Conservation (phyloP, 495 filamentous ascomycete species). For the Penicillium maclennaniae region DNA sequence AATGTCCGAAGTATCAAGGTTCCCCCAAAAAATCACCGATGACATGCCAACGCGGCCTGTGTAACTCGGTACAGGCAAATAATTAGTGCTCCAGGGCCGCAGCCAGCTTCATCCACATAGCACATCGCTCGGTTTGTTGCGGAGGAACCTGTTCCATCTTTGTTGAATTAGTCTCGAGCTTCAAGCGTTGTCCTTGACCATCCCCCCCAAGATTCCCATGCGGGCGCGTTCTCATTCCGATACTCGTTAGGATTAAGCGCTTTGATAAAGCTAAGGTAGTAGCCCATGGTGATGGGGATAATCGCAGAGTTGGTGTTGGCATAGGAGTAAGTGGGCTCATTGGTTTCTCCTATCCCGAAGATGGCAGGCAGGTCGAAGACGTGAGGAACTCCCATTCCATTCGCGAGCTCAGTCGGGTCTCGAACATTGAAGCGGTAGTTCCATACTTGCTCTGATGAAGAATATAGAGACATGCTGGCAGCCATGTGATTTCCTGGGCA, state of each 20-base stretch:
- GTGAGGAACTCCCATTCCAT: constrained; percentile 63
- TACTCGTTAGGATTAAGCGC: constrained; percentile 56
- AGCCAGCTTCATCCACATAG: constrained; percentile 33
- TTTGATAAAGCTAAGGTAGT: constrained; percentile 62
- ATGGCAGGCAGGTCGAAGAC: constrained; percentile 58
- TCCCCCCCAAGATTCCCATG: constrained; percentile 44
- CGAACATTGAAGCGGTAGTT: constrained; percentile 64
- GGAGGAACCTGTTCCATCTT: constrained; percentile 51
- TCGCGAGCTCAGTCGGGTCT: constrained; percentile 39
- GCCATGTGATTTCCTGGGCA: constrained; percentile 49
- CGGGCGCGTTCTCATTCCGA: constrained; percentile 30
- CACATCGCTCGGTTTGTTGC: constrained; percentile 41
- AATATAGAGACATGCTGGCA: constrained; percentile 40
- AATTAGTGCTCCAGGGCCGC: constrained; percentile 17
- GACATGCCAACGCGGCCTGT: neutral
- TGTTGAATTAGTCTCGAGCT: constrained; percentile 49
- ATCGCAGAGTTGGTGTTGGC: constrained; percentile 41
- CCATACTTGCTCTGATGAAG: constrained; percentile 37
- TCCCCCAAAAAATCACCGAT: neutral
- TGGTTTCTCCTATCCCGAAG: constrained; percentile 38
- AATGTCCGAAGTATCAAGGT: neutral
- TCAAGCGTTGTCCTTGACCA: constrained; percentile 27
- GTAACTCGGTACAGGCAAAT: neutral
- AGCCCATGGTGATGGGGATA: constrained; percentile 54
- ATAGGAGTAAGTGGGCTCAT: constrained; percentile 15